phyloP scores from a whole-genome alignment of 345 rosid genomes.

The Citrus glauca region DNA sequence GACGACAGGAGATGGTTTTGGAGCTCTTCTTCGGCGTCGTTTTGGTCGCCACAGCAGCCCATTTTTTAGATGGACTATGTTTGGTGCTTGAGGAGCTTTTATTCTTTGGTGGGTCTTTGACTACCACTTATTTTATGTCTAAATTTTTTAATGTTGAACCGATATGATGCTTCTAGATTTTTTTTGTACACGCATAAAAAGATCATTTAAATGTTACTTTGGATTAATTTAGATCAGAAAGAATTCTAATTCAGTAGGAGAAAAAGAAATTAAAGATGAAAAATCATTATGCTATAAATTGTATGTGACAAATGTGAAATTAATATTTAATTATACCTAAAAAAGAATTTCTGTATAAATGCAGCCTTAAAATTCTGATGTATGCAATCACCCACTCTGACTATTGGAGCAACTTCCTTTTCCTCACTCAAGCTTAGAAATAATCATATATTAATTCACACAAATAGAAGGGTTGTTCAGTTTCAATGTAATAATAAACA shows the following conservation, averaged over 20 bases:
- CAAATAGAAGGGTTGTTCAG: not conserved
- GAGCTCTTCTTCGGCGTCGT: slow-evolving; percentile 24
- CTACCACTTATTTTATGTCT: too few species aligned
- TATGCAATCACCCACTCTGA: not conserved
- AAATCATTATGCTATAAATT: too few species aligned
- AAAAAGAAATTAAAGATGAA: too few species aligned
- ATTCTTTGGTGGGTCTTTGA: not conserved
- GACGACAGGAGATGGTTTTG: slow-evolving; percentile 17
- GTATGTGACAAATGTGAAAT: too few species aligned
- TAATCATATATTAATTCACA: not conserved
- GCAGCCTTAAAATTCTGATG: not conserved
- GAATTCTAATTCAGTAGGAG: too few species aligned
- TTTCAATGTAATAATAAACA: not conserved
- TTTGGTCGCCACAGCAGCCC: slow-evolving; percentile 50
- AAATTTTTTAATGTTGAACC: too few species aligned
- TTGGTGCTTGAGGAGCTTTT: not conserved
- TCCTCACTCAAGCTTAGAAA: not conserved
- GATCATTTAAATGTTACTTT: too few species aligned
- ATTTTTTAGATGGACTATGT: slow-evolving; percentile 9
- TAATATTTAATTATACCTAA: too few species aligned
- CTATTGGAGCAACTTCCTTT: not conserved
- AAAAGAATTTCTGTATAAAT: not conserved
- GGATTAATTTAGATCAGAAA: too few species aligned
- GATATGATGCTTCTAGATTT: accelerated
- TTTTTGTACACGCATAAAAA: too few species aligned